These are phyloP conservation scores for Syzygium syzygioides DNA, from an alignment of 441 rosid species.

Conservation along the genomic window DNA sequence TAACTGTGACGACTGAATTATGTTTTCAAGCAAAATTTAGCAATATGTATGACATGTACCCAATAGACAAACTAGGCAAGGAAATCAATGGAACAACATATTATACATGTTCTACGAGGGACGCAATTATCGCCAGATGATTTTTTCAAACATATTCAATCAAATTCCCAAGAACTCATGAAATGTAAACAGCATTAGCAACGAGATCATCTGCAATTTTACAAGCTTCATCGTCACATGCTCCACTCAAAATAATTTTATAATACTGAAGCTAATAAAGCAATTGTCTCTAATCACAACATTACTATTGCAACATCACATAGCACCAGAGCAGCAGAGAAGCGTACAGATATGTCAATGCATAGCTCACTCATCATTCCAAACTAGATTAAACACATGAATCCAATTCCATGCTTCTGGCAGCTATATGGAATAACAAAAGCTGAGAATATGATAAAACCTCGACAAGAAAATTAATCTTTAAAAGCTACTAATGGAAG, in stretches of 20 bases:
- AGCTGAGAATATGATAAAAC: background rate
- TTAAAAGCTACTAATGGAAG: background rate
- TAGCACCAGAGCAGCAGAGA: background rate
- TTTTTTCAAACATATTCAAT: too few relatives aligned
- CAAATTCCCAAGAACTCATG: too few relatives aligned
- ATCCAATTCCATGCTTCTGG: background rate
- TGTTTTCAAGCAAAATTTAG: too few relatives aligned
- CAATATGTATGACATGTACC: too few relatives aligned
- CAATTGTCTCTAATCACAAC: background rate
- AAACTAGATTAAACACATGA: background rate
- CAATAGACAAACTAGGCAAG: too few relatives aligned
- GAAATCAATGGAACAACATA: too few relatives aligned
- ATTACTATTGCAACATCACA: background rate
- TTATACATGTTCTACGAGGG: too few relatives aligned
- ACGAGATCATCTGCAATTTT: conserved; percentile 4
- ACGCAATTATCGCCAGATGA: too few relatives aligned
- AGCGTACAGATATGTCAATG: background rate
- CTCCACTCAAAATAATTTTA: background rate
- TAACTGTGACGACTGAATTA: too few relatives aligned
- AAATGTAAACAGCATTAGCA: conserved; percentile 2
- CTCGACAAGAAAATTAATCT: background rate
- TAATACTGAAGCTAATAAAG: background rate
- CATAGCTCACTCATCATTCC: background rate
- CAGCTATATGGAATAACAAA: background rate
- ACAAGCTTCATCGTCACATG: background rate